These are phyloP conservation scores for Talaromyces adpressus DNA, from an alignment of 495 filamentous ascomycete genomes.

Conservation along the genomic window DNA sequence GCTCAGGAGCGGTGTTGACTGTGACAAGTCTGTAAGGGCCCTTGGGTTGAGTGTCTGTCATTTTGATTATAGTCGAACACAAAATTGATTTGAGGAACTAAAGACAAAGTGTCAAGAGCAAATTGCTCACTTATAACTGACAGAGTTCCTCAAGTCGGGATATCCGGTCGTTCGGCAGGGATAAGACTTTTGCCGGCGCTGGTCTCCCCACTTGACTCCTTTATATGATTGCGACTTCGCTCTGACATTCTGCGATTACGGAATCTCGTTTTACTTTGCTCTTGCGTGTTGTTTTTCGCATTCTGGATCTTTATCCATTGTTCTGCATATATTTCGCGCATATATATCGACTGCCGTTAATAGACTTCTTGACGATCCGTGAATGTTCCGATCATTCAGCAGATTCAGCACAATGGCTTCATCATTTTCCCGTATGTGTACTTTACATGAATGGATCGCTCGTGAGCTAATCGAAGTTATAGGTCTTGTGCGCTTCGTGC, in stretches of 20 bases:
- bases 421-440: constrained; percentile 33
- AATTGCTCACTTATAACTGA: neutral
- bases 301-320: neutral
- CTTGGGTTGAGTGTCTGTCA: constrained; percentile 37
- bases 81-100: neutral
- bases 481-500: constrained; percentile 56
- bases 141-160: neutral
- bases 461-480: neutral
- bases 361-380: neutral
- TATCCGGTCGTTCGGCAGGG: neutral
- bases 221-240: neutral
- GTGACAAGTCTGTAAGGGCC: constrained; percentile 58
- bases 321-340: neutral
- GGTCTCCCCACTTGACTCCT: neutral
- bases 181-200: constrained; percentile 5
- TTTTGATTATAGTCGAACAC: constrained; percentile 11
- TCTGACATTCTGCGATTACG: neutral
- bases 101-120: neutral
- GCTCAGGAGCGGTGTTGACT: constrained; percentile 62
- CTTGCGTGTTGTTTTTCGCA: neutral
- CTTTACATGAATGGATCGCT: neutral
- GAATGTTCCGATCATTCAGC: neutral
- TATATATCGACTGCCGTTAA: neutral
- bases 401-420: constrained; percentile 30
- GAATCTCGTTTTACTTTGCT: neutral